Evolutionary conservation across 2,329 filamentous ascomycete genomes (phyloP).

Genomic region (Albifimbria verrucaria): DNA sequence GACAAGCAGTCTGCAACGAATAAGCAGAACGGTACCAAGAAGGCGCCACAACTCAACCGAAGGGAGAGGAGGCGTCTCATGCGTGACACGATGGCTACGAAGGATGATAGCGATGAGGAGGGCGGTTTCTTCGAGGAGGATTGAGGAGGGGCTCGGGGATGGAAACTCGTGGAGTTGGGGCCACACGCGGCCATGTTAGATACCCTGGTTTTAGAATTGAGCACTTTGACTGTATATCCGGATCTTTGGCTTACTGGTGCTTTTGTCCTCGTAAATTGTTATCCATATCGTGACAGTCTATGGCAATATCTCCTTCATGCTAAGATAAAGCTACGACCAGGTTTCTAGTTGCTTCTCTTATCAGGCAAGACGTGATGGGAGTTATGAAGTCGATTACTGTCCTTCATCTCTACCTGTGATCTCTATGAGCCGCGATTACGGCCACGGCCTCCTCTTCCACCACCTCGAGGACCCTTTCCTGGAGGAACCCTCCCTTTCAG

Average conservation of each 20-base stretch:
- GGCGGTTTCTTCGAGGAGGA: constrained; percentile 56
- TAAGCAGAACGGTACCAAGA: constrained; percentile 14
- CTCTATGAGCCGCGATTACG: constrained; percentile 16
- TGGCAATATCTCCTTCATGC: too few species aligned
- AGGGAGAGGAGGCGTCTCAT: constrained; percentile 32
- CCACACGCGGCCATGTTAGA: neutral
- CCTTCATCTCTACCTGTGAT: neutral
- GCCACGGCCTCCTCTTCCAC: constrained; percentile 36
- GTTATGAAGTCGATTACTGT: neutral
- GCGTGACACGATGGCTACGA: constrained; percentile 27
- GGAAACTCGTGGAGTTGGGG: neutral
- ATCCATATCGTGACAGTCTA: neutral
- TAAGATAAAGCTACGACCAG: too few species aligned
- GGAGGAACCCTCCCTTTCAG: constrained; percentile 47
- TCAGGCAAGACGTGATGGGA: too few species aligned
- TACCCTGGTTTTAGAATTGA: neutral
- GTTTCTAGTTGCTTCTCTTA: too few species aligned
- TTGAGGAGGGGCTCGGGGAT: neutral
- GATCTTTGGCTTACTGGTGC: neutral
- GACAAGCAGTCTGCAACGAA: constrained; percentile 11
- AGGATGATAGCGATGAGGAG: constrained; percentile 42
- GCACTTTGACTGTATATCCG: neutral
- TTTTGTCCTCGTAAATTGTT: neutral
- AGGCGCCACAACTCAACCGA: constrained; percentile 27
- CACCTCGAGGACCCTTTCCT: constrained; percentile 44